These are phyloP conservation scores for Cyclotella kingstonii DNA, from an alignment of 108 stramenopile species.

Conservation along the genomic window DNA sequence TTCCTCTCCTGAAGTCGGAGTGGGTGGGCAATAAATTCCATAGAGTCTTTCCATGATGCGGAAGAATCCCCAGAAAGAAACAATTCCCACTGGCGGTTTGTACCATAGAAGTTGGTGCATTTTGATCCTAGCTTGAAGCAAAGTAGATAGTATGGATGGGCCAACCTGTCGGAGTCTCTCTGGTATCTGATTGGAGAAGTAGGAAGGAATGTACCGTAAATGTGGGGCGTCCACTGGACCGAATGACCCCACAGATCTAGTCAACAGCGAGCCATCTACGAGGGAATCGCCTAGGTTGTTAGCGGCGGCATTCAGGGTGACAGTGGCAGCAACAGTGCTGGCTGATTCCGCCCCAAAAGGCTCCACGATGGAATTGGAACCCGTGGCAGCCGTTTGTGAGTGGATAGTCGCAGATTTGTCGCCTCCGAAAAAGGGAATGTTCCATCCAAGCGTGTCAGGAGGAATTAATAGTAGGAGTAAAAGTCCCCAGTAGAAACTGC, in stretches of 20 bases:
- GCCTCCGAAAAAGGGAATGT: constrained; percentile 18
- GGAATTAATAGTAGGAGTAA: constrained; percentile 27
- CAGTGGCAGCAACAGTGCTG: background rate
- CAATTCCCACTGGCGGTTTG: constrained; percentile 76
- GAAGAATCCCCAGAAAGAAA: constrained; percentile 33
- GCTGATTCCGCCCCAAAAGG: too few relatives aligned
- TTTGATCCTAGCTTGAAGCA: constrained; percentile 10
- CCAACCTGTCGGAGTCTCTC: constrained; percentile 9
- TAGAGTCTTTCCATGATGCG: constrained; percentile 35
- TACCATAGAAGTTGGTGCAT: constrained; percentile 38
- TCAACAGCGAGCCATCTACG: too few relatives aligned
- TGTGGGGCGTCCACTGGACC: constrained; percentile 41
- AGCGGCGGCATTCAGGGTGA: background rate
- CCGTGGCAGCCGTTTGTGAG: too few relatives aligned
- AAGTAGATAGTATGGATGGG: constrained; percentile 2
- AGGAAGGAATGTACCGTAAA: constrained; percentile 39
- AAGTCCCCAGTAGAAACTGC: constrained; percentile 21
- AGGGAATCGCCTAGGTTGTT: background rate
- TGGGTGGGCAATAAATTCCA: constrained; percentile 35
- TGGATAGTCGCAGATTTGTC: background rate
- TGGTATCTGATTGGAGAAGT: constrained; percentile 36
- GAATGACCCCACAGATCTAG: too few relatives aligned
- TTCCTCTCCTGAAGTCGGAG: constrained; percentile 36
- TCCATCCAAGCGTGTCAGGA: constrained; percentile 18
- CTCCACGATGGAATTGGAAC: too few relatives aligned